A percentile compares a stretch with the other conserved stretches of the same genome.
These are phyloP conservation scores for Talaromyces islandicus DNA, from an alignment of 2,329 filamentous ascomycete genomes.

Conservation along the genomic window DNA sequence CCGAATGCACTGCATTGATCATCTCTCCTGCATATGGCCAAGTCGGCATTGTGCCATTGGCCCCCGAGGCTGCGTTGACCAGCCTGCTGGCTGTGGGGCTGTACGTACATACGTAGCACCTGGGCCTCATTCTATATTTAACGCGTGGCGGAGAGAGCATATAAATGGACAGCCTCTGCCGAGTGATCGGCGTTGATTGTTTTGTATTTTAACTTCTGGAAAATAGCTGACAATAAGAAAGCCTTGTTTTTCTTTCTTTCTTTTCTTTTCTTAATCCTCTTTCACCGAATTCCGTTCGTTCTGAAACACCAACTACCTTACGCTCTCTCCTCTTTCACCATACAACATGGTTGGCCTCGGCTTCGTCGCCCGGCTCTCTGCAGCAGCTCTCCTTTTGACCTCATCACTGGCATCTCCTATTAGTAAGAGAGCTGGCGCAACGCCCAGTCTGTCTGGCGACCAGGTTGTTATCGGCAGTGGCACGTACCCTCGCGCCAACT, in stretches of 20 bases:
- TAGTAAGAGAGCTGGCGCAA: not conserved
- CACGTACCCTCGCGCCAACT: constrained; percentile 7
- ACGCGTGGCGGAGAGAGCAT: not conserved
- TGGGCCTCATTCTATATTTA: not conserved
- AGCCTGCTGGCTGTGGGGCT: not conserved
- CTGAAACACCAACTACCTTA: not conserved
- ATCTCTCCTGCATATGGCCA: not conserved
- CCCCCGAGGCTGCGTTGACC: not conserved
- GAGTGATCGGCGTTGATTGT: not conserved
- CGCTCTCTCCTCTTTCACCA: not conserved
- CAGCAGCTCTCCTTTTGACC: constrained; percentile 1
- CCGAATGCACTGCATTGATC: not conserved
- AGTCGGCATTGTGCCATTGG: not conserved
- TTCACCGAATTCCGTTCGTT: not conserved
- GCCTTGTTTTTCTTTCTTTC: not conserved
- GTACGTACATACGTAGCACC: too few species aligned
- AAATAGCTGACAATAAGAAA: not conserved
- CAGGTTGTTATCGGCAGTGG: not conserved
- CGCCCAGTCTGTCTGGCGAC: not conserved
- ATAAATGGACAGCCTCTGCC: not conserved
- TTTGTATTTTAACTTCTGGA: not conserved
- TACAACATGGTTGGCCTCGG: constrained; percentile 3
- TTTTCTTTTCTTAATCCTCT: not conserved
- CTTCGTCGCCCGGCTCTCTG: constrained; percentile 3
- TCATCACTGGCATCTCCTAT: not conserved